A percentile compares a stretch with the other conserved stretches of the same genome.
These are phyloP conservation scores for Schizosaccharomyces versatilis DNA, from an alignment of 1,139 yeast genomes.

Conservation along the genomic window DNA sequence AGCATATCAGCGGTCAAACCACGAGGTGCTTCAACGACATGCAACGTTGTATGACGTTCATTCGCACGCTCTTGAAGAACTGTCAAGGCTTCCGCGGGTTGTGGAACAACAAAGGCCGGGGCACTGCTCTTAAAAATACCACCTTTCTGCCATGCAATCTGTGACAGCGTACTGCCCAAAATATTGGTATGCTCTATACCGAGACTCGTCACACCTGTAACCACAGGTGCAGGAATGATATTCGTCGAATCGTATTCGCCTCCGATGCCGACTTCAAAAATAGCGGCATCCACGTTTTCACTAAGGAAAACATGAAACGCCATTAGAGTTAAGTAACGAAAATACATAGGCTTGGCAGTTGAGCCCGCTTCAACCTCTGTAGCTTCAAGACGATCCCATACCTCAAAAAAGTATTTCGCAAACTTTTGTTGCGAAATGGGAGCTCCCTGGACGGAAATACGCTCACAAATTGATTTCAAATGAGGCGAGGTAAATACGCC, in stretches of 20 bases:
- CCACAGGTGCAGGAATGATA: constrained; percentile 55
- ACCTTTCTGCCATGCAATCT: constrained; percentile 89
- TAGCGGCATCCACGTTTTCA: constrained; percentile 79
- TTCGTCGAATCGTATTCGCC: constrained; percentile 94
- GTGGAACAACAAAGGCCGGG: constrained; percentile 48
- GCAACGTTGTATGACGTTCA: constrained; percentile 30
- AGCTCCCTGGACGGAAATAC: constrained; percentile 68
- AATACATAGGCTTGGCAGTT: constrained; percentile 62
- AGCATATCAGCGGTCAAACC: constrained; percentile 34
- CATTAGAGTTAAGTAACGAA: constrained; percentile 67
- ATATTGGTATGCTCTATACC: constrained; percentile 86
- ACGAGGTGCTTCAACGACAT: background rate
- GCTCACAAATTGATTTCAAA: constrained; percentile 73
- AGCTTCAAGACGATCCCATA: constrained; percentile 59
- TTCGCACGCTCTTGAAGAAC: constrained; percentile 39
- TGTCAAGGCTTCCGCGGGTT: constrained; percentile 27
- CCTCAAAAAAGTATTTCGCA: constrained; percentile 76
- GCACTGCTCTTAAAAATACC: constrained; percentile 62
- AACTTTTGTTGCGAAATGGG: constrained; percentile 47
- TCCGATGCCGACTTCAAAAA: constrained; percentile 95
- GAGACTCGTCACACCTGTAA: constrained; percentile 63
- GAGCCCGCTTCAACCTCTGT: constrained; percentile 30
- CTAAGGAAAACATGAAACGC: constrained; percentile 76
- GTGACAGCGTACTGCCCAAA: constrained; percentile 69
- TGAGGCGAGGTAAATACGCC: constrained; percentile 94